Percentiles rank a stretch among this genome's conserved stretches.
Conservation (phyloP, 176 grass and related monocot species). For the Rhynchospora breviuscula region DNA sequence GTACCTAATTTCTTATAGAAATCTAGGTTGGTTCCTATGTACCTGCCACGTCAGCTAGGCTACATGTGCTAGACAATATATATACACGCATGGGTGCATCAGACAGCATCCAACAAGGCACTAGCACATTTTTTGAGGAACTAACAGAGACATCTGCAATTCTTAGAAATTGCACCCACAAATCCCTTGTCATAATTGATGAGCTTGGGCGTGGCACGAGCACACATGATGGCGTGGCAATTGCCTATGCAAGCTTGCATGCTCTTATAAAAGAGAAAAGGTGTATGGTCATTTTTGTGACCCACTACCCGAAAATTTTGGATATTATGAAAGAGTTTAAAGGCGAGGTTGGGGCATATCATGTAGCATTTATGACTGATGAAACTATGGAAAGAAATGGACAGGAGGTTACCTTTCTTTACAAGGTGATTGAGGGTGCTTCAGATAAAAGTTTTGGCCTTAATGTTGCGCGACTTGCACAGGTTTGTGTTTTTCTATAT, state of each 20-base stretch:
- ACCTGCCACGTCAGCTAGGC: slow-evolving; percentile 67
- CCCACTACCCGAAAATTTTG: slow-evolving; percentile 87
- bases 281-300: slow-evolving; percentile 81
- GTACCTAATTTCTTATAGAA: slow-evolving; percentile 39
- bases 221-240: slow-evolving; percentile 81
- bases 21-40: slow-evolving; percentile 83
- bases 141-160: slow-evolving; percentile 80
- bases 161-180: slow-evolving; percentile 63
- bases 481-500: slow-evolving; percentile 50
- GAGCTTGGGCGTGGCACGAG: slow-evolving; percentile 94
- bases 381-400: slow-evolving; percentile 20
- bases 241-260: slow-evolving; percentile 81
- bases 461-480: slow-evolving; percentile 86
- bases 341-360: slow-evolving; percentile 67
- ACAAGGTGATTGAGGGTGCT: slow-evolving; percentile 81
- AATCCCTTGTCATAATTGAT: slow-evolving; percentile 89
- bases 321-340: slow-evolving; percentile 82
- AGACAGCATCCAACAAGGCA: slow-evolving; percentile 88
- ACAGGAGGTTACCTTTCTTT: slow-evolving; percentile 88
- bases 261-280: slow-evolving; percentile 65
- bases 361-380: slow-evolving; percentile 62
- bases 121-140: slow-evolving; percentile 87
- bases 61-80: slow-evolving; percentile 84
- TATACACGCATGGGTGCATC: slow-evolving; percentile 91
- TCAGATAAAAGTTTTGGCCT: slow-evolving; percentile 94